Conservation (phyloP, 2,329 filamentous ascomycete species). For the Eurotiales sp. region DNA sequence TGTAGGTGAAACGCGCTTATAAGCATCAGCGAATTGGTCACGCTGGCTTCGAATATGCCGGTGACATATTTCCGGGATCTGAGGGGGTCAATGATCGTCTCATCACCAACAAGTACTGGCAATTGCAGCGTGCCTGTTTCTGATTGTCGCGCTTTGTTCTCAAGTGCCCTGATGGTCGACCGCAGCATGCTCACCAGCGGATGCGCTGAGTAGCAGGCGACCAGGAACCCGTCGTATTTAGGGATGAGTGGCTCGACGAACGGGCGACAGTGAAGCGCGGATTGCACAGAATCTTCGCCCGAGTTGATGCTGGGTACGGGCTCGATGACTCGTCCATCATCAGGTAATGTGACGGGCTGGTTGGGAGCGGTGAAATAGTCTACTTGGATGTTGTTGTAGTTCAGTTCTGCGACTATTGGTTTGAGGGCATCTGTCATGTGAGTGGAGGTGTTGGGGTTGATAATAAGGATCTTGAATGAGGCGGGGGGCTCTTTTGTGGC, state of each 20-base stretch:
- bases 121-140: neutral
- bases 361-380: conserved; percentile 39
- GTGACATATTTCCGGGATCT: conserved; percentile 54
- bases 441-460: conserved; percentile 45
- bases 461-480: conserved; percentile 35
- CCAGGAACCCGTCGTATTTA: conserved; percentile 67
- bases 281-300: conserved; percentile 62
- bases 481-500: no score
- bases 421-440: conserved; percentile 43
- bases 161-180: conserved; percentile 31
- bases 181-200: conserved; percentile 65
- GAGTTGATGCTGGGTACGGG: conserved; percentile 77
- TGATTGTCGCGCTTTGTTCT: conserved; percentile 10
- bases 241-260: conserved; percentile 45
- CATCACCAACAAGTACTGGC: conserved; percentile 1
- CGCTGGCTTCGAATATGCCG: conserved; percentile 84
- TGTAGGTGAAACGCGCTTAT: conserved; percentile 40
- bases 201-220: conserved; percentile 87
- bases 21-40: conserved; percentile 60
- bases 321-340: conserved; percentile 28
- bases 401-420: conserved; percentile 36
- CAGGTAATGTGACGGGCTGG: conserved; percentile 25
- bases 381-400: conserved; percentile 33
- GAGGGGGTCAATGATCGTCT: neutral
- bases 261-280: conserved; percentile 59